Evolutionary conservation across 2,329 filamentous ascomycete species (phyloP).

Genomic region (Huntiella abstrusa): DNA sequence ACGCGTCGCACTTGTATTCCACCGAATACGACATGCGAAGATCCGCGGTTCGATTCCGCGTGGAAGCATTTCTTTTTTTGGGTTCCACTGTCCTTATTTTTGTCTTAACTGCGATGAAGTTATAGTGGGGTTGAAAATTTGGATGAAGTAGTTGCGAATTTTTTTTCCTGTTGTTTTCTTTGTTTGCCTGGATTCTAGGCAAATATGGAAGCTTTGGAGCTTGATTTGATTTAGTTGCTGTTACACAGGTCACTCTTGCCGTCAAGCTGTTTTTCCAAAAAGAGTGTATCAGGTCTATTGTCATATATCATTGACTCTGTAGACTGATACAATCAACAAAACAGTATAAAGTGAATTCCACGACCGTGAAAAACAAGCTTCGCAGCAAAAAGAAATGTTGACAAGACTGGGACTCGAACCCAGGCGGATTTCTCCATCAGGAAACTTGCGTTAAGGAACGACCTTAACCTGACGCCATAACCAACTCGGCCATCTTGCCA

Average conservation of each 20-base stretch:
- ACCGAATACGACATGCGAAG: constrained; percentile 11
- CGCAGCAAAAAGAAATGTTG: not conserved
- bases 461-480: constrained; percentile 21
- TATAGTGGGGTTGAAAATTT: not conserved
- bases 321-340: too few species aligned
- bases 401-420: constrained; percentile 11
- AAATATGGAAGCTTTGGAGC: too few species aligned
- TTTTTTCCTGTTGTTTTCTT: not conserved
- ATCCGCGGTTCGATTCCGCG: constrained; percentile 13
- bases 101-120: not conserved
- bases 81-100: not conserved
- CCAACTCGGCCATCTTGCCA: constrained; percentile 20
- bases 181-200: too few species aligned
- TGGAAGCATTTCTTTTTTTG: constrained; percentile 9
- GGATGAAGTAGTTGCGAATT: not conserved
- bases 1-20: constrained; percentile 13
- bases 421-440: constrained; percentile 11
- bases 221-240: too few species aligned
- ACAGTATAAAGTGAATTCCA: too few species aligned
- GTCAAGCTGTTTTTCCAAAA: too few species aligned
- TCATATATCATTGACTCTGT: too few species aligned
- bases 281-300: too few species aligned
- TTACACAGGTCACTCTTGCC: too few species aligned
- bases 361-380: too few species aligned
- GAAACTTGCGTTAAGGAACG: constrained; percentile 14